Percentiles rank a stretch among this genome's conserved stretches.
Conservation (phyloP, 169 alveolate species). For the Plasmodium knowlesi region DNA sequence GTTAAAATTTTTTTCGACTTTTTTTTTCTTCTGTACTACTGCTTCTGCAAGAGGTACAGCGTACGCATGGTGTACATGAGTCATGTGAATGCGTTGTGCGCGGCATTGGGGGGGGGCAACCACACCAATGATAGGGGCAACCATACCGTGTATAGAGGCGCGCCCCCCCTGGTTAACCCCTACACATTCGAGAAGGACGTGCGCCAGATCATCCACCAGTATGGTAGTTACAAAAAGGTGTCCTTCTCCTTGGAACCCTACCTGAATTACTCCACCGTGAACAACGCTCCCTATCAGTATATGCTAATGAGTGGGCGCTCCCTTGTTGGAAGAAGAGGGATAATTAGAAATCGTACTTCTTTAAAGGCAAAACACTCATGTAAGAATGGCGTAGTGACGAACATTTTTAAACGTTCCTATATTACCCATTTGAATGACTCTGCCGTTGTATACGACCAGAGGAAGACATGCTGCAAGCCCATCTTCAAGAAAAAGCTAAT, state of each 20-base stretch:
- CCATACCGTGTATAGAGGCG: neutral
- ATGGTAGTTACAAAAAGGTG: neutral
- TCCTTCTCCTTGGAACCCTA: conserved; percentile 9
- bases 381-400: neutral
- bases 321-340: neutral
- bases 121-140: neutral
- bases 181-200: conserved; percentile 21
- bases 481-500: neutral
- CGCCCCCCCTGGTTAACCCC: neutral
- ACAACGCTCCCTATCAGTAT: conserved; percentile 9
- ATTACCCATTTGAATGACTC: neutral
- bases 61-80: conserved; percentile 4
- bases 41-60: conserved; percentile 6
- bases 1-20: conserved; percentile 2
- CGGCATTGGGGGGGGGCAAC: neutral
- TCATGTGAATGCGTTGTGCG: neutral
- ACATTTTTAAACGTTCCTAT: neutral
- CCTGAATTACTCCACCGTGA: neutral
- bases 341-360: neutral
- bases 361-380: neutral
- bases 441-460: neutral
- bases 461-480: neutral
- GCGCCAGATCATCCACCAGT: neutral
- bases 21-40: conserved; percentile 31
- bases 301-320: conserved; percentile 16